Conservation (phyloP, 1,284 basidiomycete genomes). For the Leccinum subrobustum region DNA sequence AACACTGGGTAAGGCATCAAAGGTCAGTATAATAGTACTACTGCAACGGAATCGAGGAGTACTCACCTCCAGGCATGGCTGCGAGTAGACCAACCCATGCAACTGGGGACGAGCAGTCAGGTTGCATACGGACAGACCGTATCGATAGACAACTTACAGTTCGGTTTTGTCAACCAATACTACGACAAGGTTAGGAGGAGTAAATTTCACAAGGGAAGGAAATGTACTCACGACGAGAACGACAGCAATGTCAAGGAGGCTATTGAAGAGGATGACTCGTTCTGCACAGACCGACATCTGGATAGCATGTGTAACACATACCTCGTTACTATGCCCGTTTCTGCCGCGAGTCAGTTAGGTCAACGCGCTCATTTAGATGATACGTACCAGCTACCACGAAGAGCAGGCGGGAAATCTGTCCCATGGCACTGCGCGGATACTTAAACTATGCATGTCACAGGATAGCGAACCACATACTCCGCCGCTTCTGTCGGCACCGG, state of each 20-base stretch:
- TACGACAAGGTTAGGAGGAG: not conserved
- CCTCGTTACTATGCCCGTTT: slow-evolving; percentile 21
- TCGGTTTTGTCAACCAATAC: slow-evolving; percentile 21
- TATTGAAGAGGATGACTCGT: not conserved
- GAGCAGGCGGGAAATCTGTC: slow-evolving; percentile 5
- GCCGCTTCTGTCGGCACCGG: not conserved
- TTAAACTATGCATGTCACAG: not conserved
- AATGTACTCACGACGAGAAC: slow-evolving; percentile 16
- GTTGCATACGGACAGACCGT: not conserved
- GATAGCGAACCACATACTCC: slow-evolving; percentile 7
- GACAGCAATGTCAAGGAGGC: slow-evolving; percentile 10
- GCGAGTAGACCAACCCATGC: slow-evolving; percentile 19
- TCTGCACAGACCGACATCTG: not conserved
- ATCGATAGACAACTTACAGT: slow-evolving; percentile 6
- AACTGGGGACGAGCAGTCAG: slow-evolving; percentile 5
- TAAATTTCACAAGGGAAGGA: not conserved
- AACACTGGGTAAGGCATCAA: slow-evolving; percentile 15
- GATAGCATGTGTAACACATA: not conserved
- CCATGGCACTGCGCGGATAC: slow-evolving; percentile 3
- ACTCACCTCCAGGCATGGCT: slow-evolving; percentile 22
- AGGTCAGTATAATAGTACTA: not conserved
- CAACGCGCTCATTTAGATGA: not conserved
- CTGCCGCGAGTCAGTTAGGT: slow-evolving; percentile 12
- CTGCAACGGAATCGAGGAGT: not conserved
- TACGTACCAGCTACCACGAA: slow-evolving; percentile 17